phyloP scores from a whole-genome alignment of 2,329 filamentous ascomycete genomes.

The Thermoascus crustaceus region DNA sequence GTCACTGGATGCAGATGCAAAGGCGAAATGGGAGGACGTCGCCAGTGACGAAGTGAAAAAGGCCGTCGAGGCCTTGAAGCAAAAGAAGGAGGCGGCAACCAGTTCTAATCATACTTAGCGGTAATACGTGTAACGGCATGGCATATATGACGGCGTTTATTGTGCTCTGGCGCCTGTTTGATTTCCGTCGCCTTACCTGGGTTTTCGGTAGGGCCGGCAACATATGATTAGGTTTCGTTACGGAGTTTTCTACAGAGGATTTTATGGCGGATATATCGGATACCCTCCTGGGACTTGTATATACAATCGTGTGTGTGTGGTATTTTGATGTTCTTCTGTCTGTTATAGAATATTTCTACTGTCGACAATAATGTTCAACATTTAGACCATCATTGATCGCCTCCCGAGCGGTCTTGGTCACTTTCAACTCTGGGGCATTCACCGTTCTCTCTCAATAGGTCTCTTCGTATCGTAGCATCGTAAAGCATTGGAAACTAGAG shows the following conservation, averaged over 20 bases:
- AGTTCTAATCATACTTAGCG: constrained; percentile 1
- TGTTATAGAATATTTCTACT: not conserved
- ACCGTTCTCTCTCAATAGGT: no score
- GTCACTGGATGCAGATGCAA: constrained; percentile 56
- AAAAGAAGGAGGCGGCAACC: constrained; percentile 7
- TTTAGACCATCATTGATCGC: no score
- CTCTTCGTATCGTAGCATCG: no score
- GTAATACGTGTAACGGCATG: not conserved
- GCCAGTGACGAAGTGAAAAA: constrained; percentile 70
- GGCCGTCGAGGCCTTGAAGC: constrained; percentile 48
- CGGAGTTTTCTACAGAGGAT: not conserved
- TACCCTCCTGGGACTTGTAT: not conserved
- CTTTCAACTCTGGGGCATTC: no score
- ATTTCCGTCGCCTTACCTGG: not conserved
- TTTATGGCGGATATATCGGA: constrained; percentile 2
- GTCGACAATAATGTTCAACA: not conserved
- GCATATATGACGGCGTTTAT: constrained; percentile 5
- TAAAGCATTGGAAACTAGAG: no score
- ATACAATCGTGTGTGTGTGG: not conserved
- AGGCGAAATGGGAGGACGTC: constrained; percentile 64
- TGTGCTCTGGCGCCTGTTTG: constrained; percentile 1
- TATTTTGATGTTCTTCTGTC: not conserved
- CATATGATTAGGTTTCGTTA: not conserved
- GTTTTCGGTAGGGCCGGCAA: constrained; percentile 1
- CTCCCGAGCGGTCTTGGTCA: no score